phyloP scores from a whole-genome alignment of 148 eudicot genomes.

The Salicornia ramosissima region DNA sequence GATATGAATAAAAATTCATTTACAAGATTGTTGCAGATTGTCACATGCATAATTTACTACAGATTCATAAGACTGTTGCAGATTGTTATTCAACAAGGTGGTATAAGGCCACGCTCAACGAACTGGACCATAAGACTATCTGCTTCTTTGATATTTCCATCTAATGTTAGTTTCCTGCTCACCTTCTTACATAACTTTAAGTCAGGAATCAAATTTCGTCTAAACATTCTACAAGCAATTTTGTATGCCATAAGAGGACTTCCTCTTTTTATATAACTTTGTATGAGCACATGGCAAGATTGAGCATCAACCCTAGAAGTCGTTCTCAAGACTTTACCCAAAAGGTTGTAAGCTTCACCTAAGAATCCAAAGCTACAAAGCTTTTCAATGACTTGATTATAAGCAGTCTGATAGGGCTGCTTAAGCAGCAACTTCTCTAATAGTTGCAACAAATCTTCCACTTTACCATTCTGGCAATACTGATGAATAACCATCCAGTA shows the following conservation, averaged over 20 bases:
- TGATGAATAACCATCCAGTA: constrained; percentile 26
- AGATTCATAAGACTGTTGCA: no score
- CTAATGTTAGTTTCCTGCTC: constrained; percentile 21
- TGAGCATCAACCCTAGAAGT: constrained; percentile 26
- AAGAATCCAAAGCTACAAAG: constrained; percentile 26
- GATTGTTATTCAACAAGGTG: constrained; percentile 17
- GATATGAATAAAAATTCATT: no score
- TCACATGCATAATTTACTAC: no score
- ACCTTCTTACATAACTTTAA: constrained; percentile 23
- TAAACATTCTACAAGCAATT: constrained; percentile 32
- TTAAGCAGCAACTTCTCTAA: constrained; percentile 27
- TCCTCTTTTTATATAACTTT: constrained; percentile 22
- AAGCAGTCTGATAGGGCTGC: constrained; percentile 31
- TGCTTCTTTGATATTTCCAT: constrained; percentile 29
- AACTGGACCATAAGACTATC: constrained; percentile 19
- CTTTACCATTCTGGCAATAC: constrained; percentile 26
- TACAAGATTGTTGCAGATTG: no score
- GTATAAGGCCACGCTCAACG: constrained; percentile 26
- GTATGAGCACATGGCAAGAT: constrained; percentile 25
- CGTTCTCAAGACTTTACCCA: constrained; percentile 23
- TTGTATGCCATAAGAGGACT: constrained; percentile 24
- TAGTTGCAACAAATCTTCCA: constrained; percentile 25
- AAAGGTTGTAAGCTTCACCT: constrained; percentile 23
- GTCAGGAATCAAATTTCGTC: constrained; percentile 27
- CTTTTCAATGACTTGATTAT: constrained; percentile 30